Evolutionary conservation across 2,329 filamentous ascomycete genomes (phyloP).

Genomic region (Epichloe brachyelytri): DNA sequence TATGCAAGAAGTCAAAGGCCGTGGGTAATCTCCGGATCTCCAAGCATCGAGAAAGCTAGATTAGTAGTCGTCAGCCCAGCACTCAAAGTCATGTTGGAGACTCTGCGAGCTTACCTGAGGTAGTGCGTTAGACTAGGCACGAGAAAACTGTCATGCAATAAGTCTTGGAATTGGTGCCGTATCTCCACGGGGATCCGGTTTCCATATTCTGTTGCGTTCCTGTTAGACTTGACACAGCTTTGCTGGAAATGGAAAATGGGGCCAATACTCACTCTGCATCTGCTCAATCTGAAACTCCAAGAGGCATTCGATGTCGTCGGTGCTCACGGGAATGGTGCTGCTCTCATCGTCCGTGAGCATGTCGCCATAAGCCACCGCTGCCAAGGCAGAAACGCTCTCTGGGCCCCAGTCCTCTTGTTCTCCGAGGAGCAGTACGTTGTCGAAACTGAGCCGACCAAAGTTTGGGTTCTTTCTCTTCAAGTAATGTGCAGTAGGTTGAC

Average conservation of each 20-base stretch:
- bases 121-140: constrained; percentile 66
- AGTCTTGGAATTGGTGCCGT: constrained; percentile 53
- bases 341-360: constrained; percentile 32
- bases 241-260: not conserved
- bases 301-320: constrained; percentile 66
- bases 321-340: constrained; percentile 44
- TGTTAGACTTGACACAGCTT: not conserved
- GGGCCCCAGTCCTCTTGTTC: constrained; percentile 36
- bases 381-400: constrained; percentile 30
- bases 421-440: constrained; percentile 38
- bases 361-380: constrained; percentile 37
- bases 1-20: constrained; percentile 80
- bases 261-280: constrained; percentile 54
- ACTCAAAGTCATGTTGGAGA: not conserved
- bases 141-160: constrained; percentile 54
- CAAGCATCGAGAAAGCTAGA: constrained; percentile 77
- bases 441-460: constrained; percentile 44
- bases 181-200: constrained; percentile 65
- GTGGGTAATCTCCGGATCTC: constrained; percentile 80
- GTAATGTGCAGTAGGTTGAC: constrained; percentile 57
- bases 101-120: constrained; percentile 37
- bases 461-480: constrained; percentile 50
- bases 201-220: constrained; percentile 47
- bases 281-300: constrained; percentile 81
- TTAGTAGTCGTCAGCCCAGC: constrained; percentile 4